These are phyloP conservation scores for Fusarium tricinctum DNA, from an alignment of 2,329 filamentous ascomycete species.

Conservation along the genomic window DNA sequence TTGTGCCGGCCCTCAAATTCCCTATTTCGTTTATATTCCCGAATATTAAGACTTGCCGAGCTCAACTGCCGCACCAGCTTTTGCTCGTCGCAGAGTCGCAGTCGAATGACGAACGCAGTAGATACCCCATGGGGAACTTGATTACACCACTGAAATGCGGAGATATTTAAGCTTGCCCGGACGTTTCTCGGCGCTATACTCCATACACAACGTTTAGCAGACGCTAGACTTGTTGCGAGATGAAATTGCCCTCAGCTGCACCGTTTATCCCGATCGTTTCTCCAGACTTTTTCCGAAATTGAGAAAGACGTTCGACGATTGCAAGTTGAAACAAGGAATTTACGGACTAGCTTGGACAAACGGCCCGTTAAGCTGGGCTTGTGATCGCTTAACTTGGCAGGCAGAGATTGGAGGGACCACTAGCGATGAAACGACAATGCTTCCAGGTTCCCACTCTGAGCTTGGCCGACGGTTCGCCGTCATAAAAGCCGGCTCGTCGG, in stretches of 20 bases:
- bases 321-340: slow-evolving; percentile 12
- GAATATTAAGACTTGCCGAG: slow-evolving; percentile 21
- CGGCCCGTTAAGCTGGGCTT: slow-evolving; percentile 27
- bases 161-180: not conserved
- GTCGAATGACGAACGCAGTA: slow-evolving; percentile 7
- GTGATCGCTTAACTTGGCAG: slow-evolving; percentile 2
- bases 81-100: not conserved
- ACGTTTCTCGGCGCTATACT: not conserved
- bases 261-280: not conserved
- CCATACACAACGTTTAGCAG: not conserved
- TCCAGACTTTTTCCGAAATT: not conserved
- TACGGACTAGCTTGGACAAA: slow-evolving; percentile 17
- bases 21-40: slow-evolving; percentile 12
- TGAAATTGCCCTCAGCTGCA: not conserved
- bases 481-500: not conserved
- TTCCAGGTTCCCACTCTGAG: slow-evolving; percentile 1
- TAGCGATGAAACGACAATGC: slow-evolving; percentile 9
- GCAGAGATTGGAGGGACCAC: slow-evolving; percentile 7
- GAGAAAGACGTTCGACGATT: slow-evolving; percentile 1
- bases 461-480: slow-evolving; percentile 8
- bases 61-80: slow-evolving; percentile 14
- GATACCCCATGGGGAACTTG: slow-evolving; percentile 28
- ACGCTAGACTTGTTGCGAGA: not conserved
- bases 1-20: slow-evolving; percentile 7
- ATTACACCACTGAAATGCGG: slow-evolving; percentile 16